Evolutionary conservation across 2,329 filamentous ascomycete genomes (phyloP).

Genomic region (Orbilia quercus): DNA sequence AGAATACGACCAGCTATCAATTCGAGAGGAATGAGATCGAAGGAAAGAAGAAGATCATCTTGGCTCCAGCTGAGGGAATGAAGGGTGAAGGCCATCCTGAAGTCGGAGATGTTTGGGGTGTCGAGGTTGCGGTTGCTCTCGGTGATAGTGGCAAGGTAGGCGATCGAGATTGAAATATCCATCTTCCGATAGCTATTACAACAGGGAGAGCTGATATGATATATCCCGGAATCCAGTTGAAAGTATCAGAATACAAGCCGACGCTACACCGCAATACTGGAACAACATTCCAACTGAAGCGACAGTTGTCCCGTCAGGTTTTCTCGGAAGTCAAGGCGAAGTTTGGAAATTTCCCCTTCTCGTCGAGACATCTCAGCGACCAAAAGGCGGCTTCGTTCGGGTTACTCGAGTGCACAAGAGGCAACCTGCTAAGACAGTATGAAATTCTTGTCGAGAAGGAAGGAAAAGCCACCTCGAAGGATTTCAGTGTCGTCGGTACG

Average conservation of each 20-base stretch:
- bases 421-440: constrained; percentile 92
- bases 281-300: constrained; percentile 92
- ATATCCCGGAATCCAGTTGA: constrained; percentile 17
- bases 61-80: constrained; percentile 80
- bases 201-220: constrained; percentile 6
- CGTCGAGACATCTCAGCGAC: constrained; percentile 93
- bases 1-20: constrained; percentile 97
- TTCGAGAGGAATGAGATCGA: constrained; percentile 99
- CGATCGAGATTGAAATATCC: neutral
- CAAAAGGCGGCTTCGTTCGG: constrained; percentile 96
- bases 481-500: constrained; percentile 93
- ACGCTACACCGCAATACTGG: constrained; percentile 93
- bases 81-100: constrained; percentile 92
- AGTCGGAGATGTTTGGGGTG: constrained; percentile 94
- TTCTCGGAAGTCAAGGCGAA: constrained; percentile 96
- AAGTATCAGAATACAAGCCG: constrained; percentile 63
- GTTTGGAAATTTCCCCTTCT: constrained; percentile 98
- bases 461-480: constrained; percentile 80
- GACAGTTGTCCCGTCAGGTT: constrained; percentile 89
- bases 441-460: constrained; percentile 97
- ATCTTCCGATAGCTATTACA: neutral
- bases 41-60: constrained; percentile 96
- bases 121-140: constrained; percentile 92
- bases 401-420: constrained; percentile 93
- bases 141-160: constrained; percentile 65